Base-by-base conservation (phyloP, 2,329 filamentous ascomycete species). In the Emericellopsis cladophorae region DNA sequence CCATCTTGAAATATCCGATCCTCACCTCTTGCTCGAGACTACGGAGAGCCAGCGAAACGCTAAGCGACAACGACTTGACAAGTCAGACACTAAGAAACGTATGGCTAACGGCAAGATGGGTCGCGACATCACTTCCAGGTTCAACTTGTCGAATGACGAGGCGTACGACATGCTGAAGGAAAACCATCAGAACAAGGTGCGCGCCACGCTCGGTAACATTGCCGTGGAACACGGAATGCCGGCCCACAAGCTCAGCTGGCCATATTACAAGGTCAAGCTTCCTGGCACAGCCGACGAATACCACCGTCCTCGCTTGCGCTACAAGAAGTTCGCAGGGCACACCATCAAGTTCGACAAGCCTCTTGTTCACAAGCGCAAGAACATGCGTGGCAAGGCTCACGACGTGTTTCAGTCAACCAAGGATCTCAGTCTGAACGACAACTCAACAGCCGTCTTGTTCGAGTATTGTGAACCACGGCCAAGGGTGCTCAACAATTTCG, bases 381-480 rank as follows among this genome's bases (percentile, higher is more conserved):
- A 84, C 44, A 76, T 85, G 58, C 90, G 85, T 60, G 83, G 83
- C 45, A 84, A 87, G 48, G 76, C 82, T 2, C 81, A 84, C 41
- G 80, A 89, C 39, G 72, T 93, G 1, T 98, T 89, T 60, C 74
- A 76, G 23, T 76, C 76, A 18, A 86, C 88, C 1, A 86, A 83
- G 54, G 84, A 95, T 51, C 68, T 98, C 15, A 87, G 84, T 22
- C 68, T 95, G 50, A 84, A 78, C 46, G 92, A 98, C 59, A 95
- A 95, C 55, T 88, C 90, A 0, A 83, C 80, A 34, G 81, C 87
- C 16, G 73, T 95, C 5, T 73, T 98, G 12, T 81, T 96, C 29
- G 92, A 98, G 60, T 98, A 98, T 58, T 93, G 87, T 8, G 92
- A 98, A 60, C 88, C 95, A 53, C 82, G 87, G 46, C 92, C 92